Evolutionary conservation across 2,329 filamentous ascomycete genomes (phyloP).

Genomic region (Paracorniculantispora psalliotae): DNA sequence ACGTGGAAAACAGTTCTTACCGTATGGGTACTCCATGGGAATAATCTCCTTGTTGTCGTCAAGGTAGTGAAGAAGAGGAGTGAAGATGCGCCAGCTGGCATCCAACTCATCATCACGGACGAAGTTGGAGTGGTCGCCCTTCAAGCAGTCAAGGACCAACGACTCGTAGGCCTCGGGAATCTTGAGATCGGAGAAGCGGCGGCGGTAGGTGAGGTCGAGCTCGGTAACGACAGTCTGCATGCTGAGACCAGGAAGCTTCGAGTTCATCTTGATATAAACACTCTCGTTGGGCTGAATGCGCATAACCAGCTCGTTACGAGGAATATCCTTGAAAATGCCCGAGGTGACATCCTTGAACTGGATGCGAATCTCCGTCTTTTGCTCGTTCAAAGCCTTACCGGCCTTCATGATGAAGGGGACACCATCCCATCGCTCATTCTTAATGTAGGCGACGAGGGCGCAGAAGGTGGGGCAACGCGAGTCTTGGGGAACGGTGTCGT

Average conservation of each 20-base stretch:
- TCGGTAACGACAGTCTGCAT: conserved; percentile 99
- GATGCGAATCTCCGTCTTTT: conserved; percentile 98
- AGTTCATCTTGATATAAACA: conserved; percentile 99
- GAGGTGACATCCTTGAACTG: conserved; percentile 99
- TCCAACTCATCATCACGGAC: conserved; percentile 95
- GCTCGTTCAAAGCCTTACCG: conserved; percentile 96
- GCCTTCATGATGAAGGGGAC: conserved; percentile 99
- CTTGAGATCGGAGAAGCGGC: conserved; percentile 98
- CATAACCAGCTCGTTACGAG: conserved; percentile 97
- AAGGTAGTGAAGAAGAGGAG: conserved; percentile 92
- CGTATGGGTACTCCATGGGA: conserved; percentile 99
- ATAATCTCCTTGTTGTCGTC: conserved; percentile 99
- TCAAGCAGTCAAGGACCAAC: conserved; percentile 91
- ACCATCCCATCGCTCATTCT: conserved; percentile 99
- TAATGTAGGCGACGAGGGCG: conserved; percentile 95
- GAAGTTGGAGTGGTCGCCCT: conserved; percentile 99
- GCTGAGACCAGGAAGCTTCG: conserved; percentile 93
- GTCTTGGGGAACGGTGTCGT: conserved; percentile 95
- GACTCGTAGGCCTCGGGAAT: conserved; percentile 99
- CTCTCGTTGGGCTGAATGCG: conserved; percentile 99
- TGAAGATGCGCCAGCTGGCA: conserved; percentile 98
- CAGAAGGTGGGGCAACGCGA: conserved; percentile 98
- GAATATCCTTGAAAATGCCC: conserved; percentile 99
- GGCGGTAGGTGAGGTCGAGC: conserved; percentile 94
- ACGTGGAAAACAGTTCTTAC: conserved; percentile 49